Conservation (phyloP, 2,329 filamentous ascomycete genomes). For the Talaromyces albobiverticillius region DNA sequence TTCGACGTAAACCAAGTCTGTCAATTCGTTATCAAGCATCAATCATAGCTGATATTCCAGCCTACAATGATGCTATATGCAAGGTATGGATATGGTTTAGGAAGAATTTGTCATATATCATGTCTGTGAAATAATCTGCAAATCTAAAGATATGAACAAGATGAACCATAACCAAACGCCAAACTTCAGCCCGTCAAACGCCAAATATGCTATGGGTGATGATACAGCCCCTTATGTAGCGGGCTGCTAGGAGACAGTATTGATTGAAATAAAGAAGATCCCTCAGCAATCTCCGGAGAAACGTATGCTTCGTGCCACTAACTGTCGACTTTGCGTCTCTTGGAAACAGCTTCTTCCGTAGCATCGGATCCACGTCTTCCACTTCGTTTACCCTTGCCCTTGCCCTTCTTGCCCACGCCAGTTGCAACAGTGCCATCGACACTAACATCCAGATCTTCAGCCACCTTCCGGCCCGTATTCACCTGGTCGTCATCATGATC, state of each 20-base stretch:
- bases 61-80: too few relatives aligned
- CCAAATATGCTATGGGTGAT: not conserved
- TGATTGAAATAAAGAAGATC: too few relatives aligned
- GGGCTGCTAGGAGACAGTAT: too few relatives aligned
- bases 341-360: constrained; percentile 32
- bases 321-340: constrained; percentile 29
- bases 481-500: constrained; percentile 45
- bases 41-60: too few relatives aligned
- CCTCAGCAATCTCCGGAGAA: too few relatives aligned
- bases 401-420: constrained; percentile 31
- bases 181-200: not conserved
- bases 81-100: too few relatives aligned
- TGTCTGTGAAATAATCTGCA: too few relatives aligned
- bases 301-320: too few relatives aligned
- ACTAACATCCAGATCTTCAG: constrained; percentile 22
- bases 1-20: not conserved
- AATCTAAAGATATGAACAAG: too few relatives aligned
- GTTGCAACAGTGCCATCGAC: constrained; percentile 21
- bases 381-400: constrained; percentile 36
- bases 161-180: not conserved
- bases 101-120: too few relatives aligned
- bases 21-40: too few relatives aligned
- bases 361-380: constrained; percentile 32
- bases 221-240: not conserved
- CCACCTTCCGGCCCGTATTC: constrained; percentile 33